phyloP scores from a whole-genome alignment of 495 filamentous ascomycete species.

The Talaromyces liani region DNA sequence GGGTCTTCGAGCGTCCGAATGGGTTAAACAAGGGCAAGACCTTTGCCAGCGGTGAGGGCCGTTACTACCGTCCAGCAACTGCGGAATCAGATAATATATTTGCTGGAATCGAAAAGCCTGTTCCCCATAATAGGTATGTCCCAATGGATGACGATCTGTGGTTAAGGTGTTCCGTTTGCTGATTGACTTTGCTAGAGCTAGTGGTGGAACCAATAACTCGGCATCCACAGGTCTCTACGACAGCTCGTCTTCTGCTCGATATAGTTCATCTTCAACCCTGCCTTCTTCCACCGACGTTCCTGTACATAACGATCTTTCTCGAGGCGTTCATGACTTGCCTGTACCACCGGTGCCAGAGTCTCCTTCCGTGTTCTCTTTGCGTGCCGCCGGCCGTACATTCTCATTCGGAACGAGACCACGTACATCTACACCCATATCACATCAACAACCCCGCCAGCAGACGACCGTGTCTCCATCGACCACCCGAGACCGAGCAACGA shows the following conservation, averaged over 20 bases:
- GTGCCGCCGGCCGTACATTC: conserved; percentile 64
- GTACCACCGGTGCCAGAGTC: conserved; percentile 42
- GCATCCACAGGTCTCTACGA: conserved; percentile 46
- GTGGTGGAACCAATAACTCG: conserved; percentile 60
- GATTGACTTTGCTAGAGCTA: conserved; percentile 33
- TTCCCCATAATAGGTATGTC: conserved; percentile 36
- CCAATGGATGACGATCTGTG: background rate
- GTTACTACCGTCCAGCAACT: conserved; percentile 35
- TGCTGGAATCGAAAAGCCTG: conserved; percentile 26
- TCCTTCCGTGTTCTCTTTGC: conserved; percentile 47
- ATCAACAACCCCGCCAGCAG: conserved; percentile 34
- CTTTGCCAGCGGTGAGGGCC: conserved; percentile 25
- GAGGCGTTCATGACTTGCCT: conserved; percentile 46
- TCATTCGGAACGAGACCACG: conserved; percentile 48
- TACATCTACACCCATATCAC: conserved; percentile 34
- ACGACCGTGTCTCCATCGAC: conserved; percentile 25
- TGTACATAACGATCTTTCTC: conserved; percentile 48
- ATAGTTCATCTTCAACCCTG: conserved; percentile 66
- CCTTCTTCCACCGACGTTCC: conserved; percentile 63
- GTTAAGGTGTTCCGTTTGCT: conserved; percentile 10
- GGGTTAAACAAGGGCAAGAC: conserved; percentile 31
- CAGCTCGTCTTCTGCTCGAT: conserved; percentile 53
- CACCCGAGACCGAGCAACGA: conserved; percentile 38
- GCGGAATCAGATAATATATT: conserved; percentile 47
- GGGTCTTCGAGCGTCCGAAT: conserved; percentile 52